Percentiles rank a stretch among this genome's conserved stretches.
phyloP scores from a whole-genome alignment of 495 filamentous ascomycete genomes.

The Penicillium atrosanguineum region DNA sequence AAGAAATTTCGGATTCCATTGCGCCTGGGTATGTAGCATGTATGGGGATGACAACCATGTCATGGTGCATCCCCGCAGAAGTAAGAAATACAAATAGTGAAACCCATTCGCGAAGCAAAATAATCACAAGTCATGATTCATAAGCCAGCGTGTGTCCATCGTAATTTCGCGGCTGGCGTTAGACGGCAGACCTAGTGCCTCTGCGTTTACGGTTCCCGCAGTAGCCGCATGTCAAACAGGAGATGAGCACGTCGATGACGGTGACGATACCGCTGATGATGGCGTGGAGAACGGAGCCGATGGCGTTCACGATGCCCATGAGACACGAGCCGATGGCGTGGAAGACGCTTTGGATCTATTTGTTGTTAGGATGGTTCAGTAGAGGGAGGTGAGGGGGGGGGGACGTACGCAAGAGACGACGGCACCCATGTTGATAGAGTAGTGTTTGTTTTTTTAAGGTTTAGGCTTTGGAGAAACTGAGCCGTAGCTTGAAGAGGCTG shows the following conservation, averaged over 20 bases:
- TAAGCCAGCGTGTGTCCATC: constrained; percentile 1
- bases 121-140: constrained; percentile 8
- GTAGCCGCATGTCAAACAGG: constrained; percentile 78
- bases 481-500: constrained; percentile 32
- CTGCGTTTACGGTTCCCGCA: constrained; percentile 42
- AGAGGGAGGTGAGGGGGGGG: no score
- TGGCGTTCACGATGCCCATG: constrained; percentile 80
- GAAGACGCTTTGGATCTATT: constrained; percentile 74
- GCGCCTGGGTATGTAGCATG: constrained; percentile 18
- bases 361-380: constrained; percentile 18
- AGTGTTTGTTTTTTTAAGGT: constrained; percentile 3
- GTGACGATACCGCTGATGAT: constrained; percentile 81
- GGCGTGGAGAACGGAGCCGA: constrained; percentile 69
- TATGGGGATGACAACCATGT: not conserved
- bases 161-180: not conserved
- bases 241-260: constrained; percentile 81
- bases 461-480: constrained; percentile 18
- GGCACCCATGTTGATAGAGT: constrained; percentile 74
- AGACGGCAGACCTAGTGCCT: constrained; percentile 23
- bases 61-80: not conserved
- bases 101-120: not conserved
- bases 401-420: constrained; percentile 90
- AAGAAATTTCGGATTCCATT: not conserved
- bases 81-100: not conserved
- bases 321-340: constrained; percentile 79